A percentile compares a stretch with the other conserved stretches of the same genome.
Conservation (phyloP, 108 stramenopile genomes). For the Nannochloropsis oceanica region DNA sequence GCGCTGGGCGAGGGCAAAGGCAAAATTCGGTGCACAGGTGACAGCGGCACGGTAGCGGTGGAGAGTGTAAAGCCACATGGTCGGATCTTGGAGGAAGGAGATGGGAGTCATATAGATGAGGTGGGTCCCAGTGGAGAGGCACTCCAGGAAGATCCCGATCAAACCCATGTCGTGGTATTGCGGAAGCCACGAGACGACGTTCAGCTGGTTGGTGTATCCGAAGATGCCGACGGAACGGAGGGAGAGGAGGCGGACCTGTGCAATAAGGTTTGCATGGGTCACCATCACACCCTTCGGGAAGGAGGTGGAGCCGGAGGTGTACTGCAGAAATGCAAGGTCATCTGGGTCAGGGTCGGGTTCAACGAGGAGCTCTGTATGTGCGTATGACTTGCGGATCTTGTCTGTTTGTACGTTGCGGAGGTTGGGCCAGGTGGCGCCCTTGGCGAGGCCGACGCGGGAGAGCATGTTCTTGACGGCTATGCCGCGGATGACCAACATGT, state of each 20-base stretch:
- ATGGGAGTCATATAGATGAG: slow-evolving; percentile 92
- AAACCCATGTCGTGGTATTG: slow-evolving; percentile 99
- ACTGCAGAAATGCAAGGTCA: slow-evolving; percentile 88
- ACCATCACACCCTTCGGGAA: slow-evolving; percentile 70
- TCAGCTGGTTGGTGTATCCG: slow-evolving; percentile 6
- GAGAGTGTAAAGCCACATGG: slow-evolving; percentile 69
- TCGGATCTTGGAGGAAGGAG: slow-evolving; percentile 75
- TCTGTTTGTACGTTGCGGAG: not conserved
- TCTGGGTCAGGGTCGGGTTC: not conserved
- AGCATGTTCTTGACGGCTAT: not conserved
- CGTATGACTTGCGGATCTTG: not conserved
- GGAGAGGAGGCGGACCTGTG: slow-evolving; percentile 2
- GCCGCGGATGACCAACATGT: not conserved
- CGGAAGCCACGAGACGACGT: slow-evolving; percentile 90
- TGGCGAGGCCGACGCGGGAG: not conserved
- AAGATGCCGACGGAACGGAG: slow-evolving; percentile 5
- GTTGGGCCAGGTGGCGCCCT: not conserved
- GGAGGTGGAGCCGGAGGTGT: slow-evolving; percentile 86
- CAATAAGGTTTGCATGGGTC: slow-evolving; percentile 19
- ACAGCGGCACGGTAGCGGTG: slow-evolving; percentile 52
- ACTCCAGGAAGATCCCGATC: slow-evolving; percentile 81
- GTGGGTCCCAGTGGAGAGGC: slow-evolving; percentile 80
- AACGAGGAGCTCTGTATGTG: not conserved
- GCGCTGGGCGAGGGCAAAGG: slow-evolving; percentile 72
- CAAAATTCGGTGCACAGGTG: slow-evolving; percentile 82